Evolutionary conservation across 2,329 filamentous ascomycete species (phyloP), one percentile per base, ranked within the genome.

Genomic region (Periconia sp.): DNA sequence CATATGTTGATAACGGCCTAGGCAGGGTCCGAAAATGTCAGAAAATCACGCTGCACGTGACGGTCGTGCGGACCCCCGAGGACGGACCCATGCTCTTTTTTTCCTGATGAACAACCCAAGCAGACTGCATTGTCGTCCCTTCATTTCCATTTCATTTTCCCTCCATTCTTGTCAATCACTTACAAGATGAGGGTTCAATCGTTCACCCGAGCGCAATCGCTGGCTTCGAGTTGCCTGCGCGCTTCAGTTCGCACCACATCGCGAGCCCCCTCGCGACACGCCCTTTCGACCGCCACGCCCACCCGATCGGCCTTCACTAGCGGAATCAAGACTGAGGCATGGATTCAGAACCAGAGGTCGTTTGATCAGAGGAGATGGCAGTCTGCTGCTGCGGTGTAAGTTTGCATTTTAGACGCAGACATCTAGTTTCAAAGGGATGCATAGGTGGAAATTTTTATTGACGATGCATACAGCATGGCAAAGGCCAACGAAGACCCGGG

Each of bases 401-500:
- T 72, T 44, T 13, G 9, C 3, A 15, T 9, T 27, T 23, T 19
- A 2, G 14, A 23, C 10, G 42, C 6, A 11, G 19, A 18, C 20
- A 9, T 7, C 14, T 7, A 41, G 37, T 18, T 14, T 49, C 43
- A 55, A 57, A 55, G 50, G 48, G 59, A 54, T 41, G 55, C 67
- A n/a, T 37, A 11, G 11, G 13, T 37, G 5, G 33, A 37, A 14
- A 37, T 14, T 37, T 37, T 37, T n/a, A 37, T 37, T 72, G 50
- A 71, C 53, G 19, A 27, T 15, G n/a, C 41, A 18, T 53, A 27
- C 51, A 74, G 72, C 30, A 54, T 74, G 43, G 83, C 86, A 66
- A 77, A 85, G 61, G 85, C 84, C 15, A 77, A 80, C 41, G 77
- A 80, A 47, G 80, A 84, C 61, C 84, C 85, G 9, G 78, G 80